Evolutionary conservation across 345 rosid genomes (phyloP), one percentile per base, ranked within the genome.

Genomic region (Noccaea bulbosa): DNA sequence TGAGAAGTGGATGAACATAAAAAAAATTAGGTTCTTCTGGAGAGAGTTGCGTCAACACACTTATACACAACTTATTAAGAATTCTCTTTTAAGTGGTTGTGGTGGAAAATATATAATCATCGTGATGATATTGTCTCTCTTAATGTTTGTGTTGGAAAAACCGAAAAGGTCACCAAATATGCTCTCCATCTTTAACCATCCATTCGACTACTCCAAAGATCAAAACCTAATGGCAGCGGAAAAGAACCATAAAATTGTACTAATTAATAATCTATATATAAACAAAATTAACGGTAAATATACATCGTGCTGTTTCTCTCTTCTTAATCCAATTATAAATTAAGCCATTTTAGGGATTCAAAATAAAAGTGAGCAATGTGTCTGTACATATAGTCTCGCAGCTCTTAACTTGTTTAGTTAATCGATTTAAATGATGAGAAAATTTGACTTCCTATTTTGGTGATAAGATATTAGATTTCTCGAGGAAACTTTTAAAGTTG

Each of bases 31-130:
- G 81, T 71, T 50, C 50, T 75, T 73, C 79, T 78, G 87, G 86
- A 58, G 69, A 45, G 70, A 69, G 62, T 70, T 34, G 67, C 86
- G 92, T 87, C 88, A 84, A 85, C 30, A 27, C 30, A 27, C 30
- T 27, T 27, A 27, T 75, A 74, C 60, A 67, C 77, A 85, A 78
- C 83, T 64, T 44, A 66, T 64, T 44, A 66, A 50, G 52, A 59
- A 60, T 67, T 61, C 30, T 67, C 60, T 61, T 15, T 64, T 48
- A 74, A 60, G 78, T 75, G 68, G 48, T 50, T 72, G 77, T 77
- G 79, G 81, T 88, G 85, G 83, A 70, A 66, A 41, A 43, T 50
- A 27, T 61, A 68, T 45, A 68, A 68, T 68, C 58, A 53, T 27
- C 60, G 74, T 53, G 57, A 75, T 75, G 73, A 75, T 75, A 37